Base-by-base conservation (phyloP, 257 asterid species). In the Ophiorrhiza pumila region DNA sequence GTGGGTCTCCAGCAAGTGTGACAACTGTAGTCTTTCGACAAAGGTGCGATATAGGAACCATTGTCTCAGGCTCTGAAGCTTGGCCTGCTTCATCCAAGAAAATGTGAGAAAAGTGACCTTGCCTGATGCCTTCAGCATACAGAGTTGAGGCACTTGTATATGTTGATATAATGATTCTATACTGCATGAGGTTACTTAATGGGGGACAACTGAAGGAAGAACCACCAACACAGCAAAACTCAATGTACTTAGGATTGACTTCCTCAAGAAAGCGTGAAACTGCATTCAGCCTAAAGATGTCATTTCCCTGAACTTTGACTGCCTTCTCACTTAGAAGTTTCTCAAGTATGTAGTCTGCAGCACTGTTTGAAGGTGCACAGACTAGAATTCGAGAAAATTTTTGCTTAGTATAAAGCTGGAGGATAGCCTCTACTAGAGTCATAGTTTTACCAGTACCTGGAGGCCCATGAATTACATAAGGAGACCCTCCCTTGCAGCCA, bases 41-140 rank as follows among this genome's bases (percentile, higher is more conserved):
- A 65, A 88, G 88, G 68, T 94, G 89, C 55, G 99, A 80, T 11
- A 95, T 65, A 34, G 99, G 95, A 72, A 95, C 85, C 99, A 95
- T 84, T 55, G 97, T 82, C 59, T 95, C 99, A 9, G 99, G 99
- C 88, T 95, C 98, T 5, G 96, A 90, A 80, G 98, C 97, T 76
- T 95, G 99, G 46, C 95, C 99, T 7, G 99, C 99, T 84, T 95
- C 99, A 62, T 95, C 99, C 85, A 95, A 85, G 91, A 95, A 89
- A 72, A 95, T 75, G 71, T 89, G 86, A 4, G 95, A 84, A 78
- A 95, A 95, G 78, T 95, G 96, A 29, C 95, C 96, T 65, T 82
- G 81, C 50, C 2, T 79, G 35, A 92, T 73, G 73, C 97, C 98
- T 82, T 84, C 97, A 7, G 87, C 69, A 74, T 85, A 77, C 41